These are phyloP conservation scores for Moelleriella libera DNA, from an alignment of 2,329 filamentous ascomycete species.

Conservation along the genomic window DNA sequence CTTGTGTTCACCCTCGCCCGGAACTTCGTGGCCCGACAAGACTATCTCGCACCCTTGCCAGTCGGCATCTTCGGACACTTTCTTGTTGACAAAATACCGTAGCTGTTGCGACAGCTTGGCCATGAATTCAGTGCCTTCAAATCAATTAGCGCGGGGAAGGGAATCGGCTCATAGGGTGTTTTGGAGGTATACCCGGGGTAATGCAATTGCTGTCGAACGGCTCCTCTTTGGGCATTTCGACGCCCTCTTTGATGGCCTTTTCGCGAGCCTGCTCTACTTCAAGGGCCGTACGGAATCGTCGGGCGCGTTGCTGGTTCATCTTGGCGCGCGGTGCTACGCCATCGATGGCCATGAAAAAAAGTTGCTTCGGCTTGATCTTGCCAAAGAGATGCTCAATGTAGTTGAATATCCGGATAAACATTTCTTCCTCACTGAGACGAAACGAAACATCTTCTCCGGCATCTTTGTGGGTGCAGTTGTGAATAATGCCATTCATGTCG, in stretches of 20 bases:
- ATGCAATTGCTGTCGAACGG: constrained; percentile 99
- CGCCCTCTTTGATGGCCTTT: constrained; percentile 78
- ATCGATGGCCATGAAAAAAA: constrained; percentile 99
- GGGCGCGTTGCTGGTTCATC: constrained; percentile 97
- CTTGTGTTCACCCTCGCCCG: constrained; percentile 97
- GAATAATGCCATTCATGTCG: constrained; percentile 99
- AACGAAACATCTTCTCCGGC: constrained; percentile 74
- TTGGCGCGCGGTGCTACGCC: constrained; percentile 95
- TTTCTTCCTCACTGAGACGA: constrained; percentile 91
- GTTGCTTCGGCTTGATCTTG: constrained; percentile 95
- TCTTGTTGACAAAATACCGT: constrained; percentile 98
- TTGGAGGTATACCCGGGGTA: constrained; percentile 52
- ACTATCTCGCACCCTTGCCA: constrained; percentile 97
- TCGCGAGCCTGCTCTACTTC: constrained; percentile 83
- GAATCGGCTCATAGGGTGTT: no score
- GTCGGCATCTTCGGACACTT: constrained; percentile 89
- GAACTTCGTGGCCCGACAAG: constrained; percentile 92
- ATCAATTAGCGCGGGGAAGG: constrained; percentile 6
- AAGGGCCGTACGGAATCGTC: constrained; percentile 85
- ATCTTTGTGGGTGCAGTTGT: constrained; percentile 98
- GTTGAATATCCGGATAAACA: constrained; percentile 99
- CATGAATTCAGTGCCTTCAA: constrained; percentile 76
- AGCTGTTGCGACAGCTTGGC: constrained; percentile 85
- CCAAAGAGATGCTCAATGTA: constrained; percentile 98
- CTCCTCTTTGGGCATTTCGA: constrained; percentile 88